phyloP scores from a whole-genome alignment of 2,329 filamentous ascomycete genomes.

The Aspergillus phoenicis region DNA sequence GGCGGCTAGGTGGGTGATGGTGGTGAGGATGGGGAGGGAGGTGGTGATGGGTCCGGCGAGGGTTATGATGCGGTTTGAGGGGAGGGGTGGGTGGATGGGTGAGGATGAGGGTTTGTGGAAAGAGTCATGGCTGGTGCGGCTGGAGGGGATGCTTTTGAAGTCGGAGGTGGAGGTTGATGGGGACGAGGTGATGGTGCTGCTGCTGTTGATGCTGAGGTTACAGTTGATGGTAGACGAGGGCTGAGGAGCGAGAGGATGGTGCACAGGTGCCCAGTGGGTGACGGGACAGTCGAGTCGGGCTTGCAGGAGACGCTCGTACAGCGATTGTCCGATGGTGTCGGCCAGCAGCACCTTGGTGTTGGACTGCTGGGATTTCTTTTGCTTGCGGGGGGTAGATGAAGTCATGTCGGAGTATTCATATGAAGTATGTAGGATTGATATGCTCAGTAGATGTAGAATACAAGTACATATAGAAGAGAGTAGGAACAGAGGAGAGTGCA shows the following conservation, averaged over 20 bases:
- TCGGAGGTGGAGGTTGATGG: background rate
- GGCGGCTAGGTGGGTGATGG: constrained; percentile 26
- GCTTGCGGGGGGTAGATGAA: background rate
- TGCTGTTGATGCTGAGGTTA: background rate
- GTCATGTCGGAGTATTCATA: background rate
- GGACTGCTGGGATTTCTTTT: background rate
- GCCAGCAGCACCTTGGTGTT: background rate
- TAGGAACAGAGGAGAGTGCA: too few species aligned
- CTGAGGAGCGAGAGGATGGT: background rate
- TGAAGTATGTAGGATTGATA: background rate
- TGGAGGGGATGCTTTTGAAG: background rate
- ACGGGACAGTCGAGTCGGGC: background rate
- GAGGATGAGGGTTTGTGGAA: background rate
- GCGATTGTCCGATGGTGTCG: background rate
- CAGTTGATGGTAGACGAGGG: background rate
- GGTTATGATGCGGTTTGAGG: background rate
- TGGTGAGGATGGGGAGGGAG: background rate
- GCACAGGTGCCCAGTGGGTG: background rate
- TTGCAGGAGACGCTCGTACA: constrained; percentile 1
- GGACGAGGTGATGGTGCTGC: background rate
- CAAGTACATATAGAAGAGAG: background rate
- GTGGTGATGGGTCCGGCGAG: background rate
- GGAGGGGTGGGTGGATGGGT: background rate
- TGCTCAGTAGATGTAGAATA: too few species aligned
- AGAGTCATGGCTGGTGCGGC: constrained; percentile 10